Evolutionary conservation across 495 filamentous ascomycete species (phyloP), one percentile per base, ranked within the genome.

Genomic region (Letharia lupina): DNA sequence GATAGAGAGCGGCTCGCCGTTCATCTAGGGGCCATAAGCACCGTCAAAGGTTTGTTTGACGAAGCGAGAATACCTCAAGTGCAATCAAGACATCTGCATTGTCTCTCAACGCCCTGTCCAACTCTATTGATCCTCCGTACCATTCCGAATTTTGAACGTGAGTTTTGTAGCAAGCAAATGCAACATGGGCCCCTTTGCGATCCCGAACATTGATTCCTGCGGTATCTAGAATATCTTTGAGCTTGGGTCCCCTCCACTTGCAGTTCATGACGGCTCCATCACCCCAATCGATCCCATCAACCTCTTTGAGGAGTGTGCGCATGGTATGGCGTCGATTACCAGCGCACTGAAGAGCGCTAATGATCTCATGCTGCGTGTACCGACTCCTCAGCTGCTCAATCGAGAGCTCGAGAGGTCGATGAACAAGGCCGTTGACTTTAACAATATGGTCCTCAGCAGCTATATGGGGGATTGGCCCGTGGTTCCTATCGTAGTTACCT

Each of bases 261-360:
- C 82, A 83, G 64, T 87, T 88, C 80, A 86, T 87, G 15, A 87
- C 81, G 1, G 84, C 86, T 41, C 79, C 84, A 63, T 87, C 84
- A 40, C 77, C 78, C 85, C 85, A 88, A 67, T 88, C 83, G 54
- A 88, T 82, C 0, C 85, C 85, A 61, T 81, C 72, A 37, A 86
- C 84, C 71, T 87, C 85, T 67, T 82, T 82, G 7, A 87, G 70
- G 58, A 81, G 70, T 0, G 83, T 86, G 28, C 85, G 82, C 86
- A 87, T 87, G 31, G 83, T 84, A 66, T 86, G 84, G 3, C 86
- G 81, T 9, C 85, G 75, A 67, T 88, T 87, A 33, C 86, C 86
- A 20, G 86, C 86, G 61, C 86, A 88, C 74, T 86, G 82, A 0
- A 88, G 75, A 23, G 83, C 81, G 65, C 80, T 80, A 9, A 81